Percentiles rank a stretch among this genome's conserved stretches.
phyloP scores from a whole-genome alignment of 345 rosid species.

The Gossypium sturtianum region DNA sequence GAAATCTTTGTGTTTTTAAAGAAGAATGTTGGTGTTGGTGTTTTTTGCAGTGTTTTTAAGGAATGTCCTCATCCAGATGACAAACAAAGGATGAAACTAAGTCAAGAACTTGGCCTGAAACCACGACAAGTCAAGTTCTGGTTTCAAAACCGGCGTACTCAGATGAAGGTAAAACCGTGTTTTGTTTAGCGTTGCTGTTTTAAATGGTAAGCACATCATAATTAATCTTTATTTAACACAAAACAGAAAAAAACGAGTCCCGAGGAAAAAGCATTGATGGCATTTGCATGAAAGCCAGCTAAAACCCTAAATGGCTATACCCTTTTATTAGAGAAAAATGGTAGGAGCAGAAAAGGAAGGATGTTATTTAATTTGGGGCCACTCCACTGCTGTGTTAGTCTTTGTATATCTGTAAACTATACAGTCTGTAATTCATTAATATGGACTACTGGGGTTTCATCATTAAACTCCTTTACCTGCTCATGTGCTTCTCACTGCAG shows the following conservation, averaged over 20 bases:
- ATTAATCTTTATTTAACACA: too few species aligned
- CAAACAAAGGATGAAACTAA: conserved; percentile 77
- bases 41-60: conserved; percentile 63
- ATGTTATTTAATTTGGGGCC: conserved; percentile 22
- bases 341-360: conserved; percentile 11
- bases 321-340: neutral
- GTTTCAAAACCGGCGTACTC: conserved; percentile 99
- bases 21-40: neutral
- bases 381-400: neutral
- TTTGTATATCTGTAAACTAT: too few species aligned
- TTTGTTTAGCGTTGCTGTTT: too few species aligned
- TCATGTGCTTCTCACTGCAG: conserved; percentile 2
- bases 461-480: conserved; percentile 26
- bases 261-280: conserved; percentile 26
- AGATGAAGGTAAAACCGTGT: conserved; percentile 61
- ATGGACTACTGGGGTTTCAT: neutral
- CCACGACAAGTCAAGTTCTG: conserved; percentile 98
- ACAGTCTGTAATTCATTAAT: conserved; percentile 20
- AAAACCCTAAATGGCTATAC: conserved; percentile 13
- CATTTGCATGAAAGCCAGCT: conserved; percentile 14
- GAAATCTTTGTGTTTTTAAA: neutral
- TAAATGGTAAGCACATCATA: too few species aligned
- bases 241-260: conserved; percentile 8
- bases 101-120: conserved; percentile 84
- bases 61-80: conserved; percentile 97